These are phyloP conservation scores for Starmerella stellata DNA, from an alignment of 805 yeast genomes.

Conservation along the genomic window DNA sequence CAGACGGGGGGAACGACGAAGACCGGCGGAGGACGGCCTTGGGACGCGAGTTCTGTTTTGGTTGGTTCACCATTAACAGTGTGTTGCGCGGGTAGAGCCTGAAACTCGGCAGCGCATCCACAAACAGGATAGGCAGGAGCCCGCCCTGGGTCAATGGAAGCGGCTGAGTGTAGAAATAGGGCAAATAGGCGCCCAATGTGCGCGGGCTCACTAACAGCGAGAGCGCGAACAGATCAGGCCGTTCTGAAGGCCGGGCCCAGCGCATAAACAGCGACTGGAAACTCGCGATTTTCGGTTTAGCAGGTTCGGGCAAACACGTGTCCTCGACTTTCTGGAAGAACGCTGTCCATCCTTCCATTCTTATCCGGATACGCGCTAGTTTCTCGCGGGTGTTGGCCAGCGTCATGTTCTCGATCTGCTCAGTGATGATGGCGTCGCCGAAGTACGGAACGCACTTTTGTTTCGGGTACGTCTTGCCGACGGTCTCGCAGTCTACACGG, in stretches of 20 bases:
- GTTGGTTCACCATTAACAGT: slow-evolving; percentile 37
- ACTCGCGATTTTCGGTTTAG: slow-evolving; percentile 3
- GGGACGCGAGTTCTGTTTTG: slow-evolving; percentile 4
- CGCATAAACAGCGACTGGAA: slow-evolving; percentile 19
- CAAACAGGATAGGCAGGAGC: slow-evolving; percentile 46
- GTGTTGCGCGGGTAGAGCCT: slow-evolving; percentile 34
- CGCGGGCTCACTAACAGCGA: slow-evolving; percentile 54
- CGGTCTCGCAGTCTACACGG: slow-evolving; percentile 62
- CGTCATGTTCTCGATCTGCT: not conserved
- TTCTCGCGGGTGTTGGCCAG: not conserved
- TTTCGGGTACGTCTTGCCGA: slow-evolving; percentile 60
- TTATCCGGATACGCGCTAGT: slow-evolving; percentile 45
- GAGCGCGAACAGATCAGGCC: slow-evolving; percentile 1
- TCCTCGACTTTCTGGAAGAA: slow-evolving; percentile 37
- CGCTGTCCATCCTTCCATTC: slow-evolving; percentile 70
- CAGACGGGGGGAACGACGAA: slow-evolving; percentile 24
- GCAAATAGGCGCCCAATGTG: slow-evolving; percentile 29
- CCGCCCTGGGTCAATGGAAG: slow-evolving; percentile 45
- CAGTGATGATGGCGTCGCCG: slow-evolving; percentile 57
- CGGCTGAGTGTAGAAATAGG: slow-evolving; percentile 30
- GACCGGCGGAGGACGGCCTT: slow-evolving; percentile 17
- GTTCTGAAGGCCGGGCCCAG: slow-evolving; percentile 27
- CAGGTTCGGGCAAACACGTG: slow-evolving; percentile 26
- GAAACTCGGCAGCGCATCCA: slow-evolving; percentile 37
- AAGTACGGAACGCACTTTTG: slow-evolving; percentile 72